Base-by-base conservation (phyloP, 352 stramenopile genomes). In the Saprolegnia parasitica region DNA sequence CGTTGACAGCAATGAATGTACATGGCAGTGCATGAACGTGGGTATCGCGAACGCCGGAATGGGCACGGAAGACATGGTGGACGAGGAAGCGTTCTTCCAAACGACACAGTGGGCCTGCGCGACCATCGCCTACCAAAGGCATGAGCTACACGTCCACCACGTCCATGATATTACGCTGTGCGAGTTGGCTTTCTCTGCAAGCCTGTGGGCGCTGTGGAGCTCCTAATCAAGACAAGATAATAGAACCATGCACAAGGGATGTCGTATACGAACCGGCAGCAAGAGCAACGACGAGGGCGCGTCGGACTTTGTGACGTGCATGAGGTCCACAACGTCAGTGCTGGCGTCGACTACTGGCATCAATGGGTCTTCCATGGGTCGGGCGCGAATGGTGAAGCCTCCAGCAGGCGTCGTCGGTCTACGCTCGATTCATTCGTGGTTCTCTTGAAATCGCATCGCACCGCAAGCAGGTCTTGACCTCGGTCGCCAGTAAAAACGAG, bases 21-120 rank as follows among this genome's bases (percentile, higher is more conserved):
- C 52, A 60, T 60, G 52, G 11, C 52, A 60, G 20, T 60, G 52
- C 11, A 24, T 1, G 20, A 42, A 60, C 16, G 52, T 60, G 16
- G 52, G 52, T 11, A 24, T 26, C 24, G 52, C n/a, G 35, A 60
- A 60, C 52, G 16, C 52, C 13, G 24, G 3, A 3, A 60, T 1
- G 24, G 52, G 24, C 24, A 60, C 13, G 11, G 52, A 60, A n/a
- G 16, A 26, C 35, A 42, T 9, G 24, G 9, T 60, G 11, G 42
- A 49, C 42, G 42, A 49, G 29, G 29, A 49, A 49, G 52, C 52
- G 11, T 11, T 40, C 10, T 60, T 24, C 24, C 24, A 60, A 15
- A 20, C 4, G 13, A 60, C 52, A 21, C 11, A 24, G 20, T 60
- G 52, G 16, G 35, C 52, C 35, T 60, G 13, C 3, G 52, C 52